These are phyloP conservation scores for Gynochthodes officinalis DNA, from an alignment of 257 asterid genomes.

Conservation along the genomic window DNA sequence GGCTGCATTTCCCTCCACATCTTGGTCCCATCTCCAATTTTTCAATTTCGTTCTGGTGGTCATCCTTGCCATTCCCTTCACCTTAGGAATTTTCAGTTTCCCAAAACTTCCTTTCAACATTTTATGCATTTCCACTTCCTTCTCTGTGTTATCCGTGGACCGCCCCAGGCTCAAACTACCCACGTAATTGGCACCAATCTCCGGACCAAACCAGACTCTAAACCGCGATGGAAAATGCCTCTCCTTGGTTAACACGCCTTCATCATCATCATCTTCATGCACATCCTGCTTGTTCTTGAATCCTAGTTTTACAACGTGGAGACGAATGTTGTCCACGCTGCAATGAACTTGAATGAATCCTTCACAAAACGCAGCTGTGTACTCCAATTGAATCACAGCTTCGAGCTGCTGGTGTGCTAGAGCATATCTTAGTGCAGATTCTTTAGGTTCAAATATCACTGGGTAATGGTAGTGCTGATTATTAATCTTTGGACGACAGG, in stretches of 20 bases:
- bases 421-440: slow-evolving; percentile 60
- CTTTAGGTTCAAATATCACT: slow-evolving; percentile 45
- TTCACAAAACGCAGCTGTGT: slow-evolving; percentile 49
- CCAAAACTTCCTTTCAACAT: slow-evolving; percentile 57
- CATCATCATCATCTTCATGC: slow-evolving; percentile 15
- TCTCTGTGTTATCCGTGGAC: slow-evolving; percentile 61
- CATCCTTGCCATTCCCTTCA: slow-evolving; percentile 55
- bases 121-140: slow-evolving; percentile 57
- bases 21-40: slow-evolving; percentile 96
- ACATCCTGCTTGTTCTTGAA: slow-evolving; percentile 34
- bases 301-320: slow-evolving; percentile 68
- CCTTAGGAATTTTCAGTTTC: slow-evolving; percentile 36
- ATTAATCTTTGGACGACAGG: slow-evolving; percentile 15
- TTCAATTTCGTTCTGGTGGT: slow-evolving; percentile 51
- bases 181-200: slow-evolving; percentile 68
- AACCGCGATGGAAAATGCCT: slow-evolving; percentile 72
- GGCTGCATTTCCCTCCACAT: slow-evolving; percentile 73
- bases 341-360: slow-evolving; percentile 62
- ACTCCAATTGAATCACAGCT: slow-evolving; percentile 79
- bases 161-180: slow-evolving; percentile 72
- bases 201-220: slow-evolving; percentile 88
- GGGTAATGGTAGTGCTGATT: slow-evolving; percentile 37
- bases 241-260: slow-evolving; percentile 36
- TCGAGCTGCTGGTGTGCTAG: slow-evolving; percentile 88
- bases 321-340: slow-evolving; percentile 66